Base-by-base conservation (phyloP, 129 eudicot species). In the Erigeron canadensis region DNA sequence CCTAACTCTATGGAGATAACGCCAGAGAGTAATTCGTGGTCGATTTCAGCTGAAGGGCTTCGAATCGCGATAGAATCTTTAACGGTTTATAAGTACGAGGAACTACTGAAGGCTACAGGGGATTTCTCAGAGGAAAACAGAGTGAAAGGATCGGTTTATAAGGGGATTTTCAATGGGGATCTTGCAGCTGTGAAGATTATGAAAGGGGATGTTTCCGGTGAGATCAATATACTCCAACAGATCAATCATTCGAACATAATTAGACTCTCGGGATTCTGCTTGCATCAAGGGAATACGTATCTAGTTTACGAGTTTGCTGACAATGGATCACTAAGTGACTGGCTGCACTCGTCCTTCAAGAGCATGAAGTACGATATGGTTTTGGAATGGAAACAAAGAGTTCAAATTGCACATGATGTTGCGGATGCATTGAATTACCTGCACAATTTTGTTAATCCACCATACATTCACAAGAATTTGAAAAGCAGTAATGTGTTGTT, bases 401-500 rank as follows among this genome's bases (percentile, higher is more conserved):
- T 88, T 58, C 96, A 88, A 57, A 84, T 91, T 21, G 96, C 94
- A 4, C 81, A 73, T 41, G 85, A 88, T 48, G 71, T 85, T 5
- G 91, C 87, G 0, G 94, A 91, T 71, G 96, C 94, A 0, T 69
- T 88, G 65, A 91, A 91, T 58, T 91, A 91, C 81, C 89, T 91
- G 3, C 98, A 91, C 63, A 86, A 87, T 80, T 91, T 81, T 61
- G 75, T 78, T 43, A 86, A 77, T 55, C 98, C 96, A 5, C 98
- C 98, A 5, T 86, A 85, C 79, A 78, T 91, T 39, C 98, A 88
- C 84, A 91, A 91, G 82, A 91, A 91, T 76, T 75, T 91, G 69
- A 88, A 75, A 55, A 81, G 85, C 80, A 91, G 87, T 77, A 91
- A 91, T 66, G 81, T 91, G n/a, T 82, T 91, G 60, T 23, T 91